Conservation (phyloP, 306 rosid species). For the Sicyos edulis region DNA sequence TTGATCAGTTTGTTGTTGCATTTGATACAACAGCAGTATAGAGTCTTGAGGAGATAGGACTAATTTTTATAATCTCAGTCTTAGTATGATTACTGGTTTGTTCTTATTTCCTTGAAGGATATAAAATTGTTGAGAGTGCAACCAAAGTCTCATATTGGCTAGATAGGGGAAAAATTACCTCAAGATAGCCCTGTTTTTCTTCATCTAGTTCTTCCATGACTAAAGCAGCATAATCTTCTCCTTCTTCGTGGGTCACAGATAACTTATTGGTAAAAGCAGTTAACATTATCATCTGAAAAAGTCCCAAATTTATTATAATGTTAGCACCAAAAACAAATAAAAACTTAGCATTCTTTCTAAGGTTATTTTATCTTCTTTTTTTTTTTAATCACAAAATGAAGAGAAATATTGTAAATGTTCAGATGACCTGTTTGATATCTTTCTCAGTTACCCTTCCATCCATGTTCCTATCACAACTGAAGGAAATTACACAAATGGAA, state of each 20-base stretch:
- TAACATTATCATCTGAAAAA: slow-evolving; percentile 47
- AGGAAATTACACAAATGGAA: slow-evolving; percentile 4
- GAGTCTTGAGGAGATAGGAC: not conserved
- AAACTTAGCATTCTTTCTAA: not conserved
- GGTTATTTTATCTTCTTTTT: not conserved
- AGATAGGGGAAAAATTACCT: slow-evolving; percentile 33
- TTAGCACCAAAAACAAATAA: not conserved
- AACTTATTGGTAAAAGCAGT: slow-evolving; percentile 65
- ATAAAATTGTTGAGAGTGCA: not conserved
- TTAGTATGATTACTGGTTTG: not conserved
- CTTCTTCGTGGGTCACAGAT: slow-evolving; percentile 65
- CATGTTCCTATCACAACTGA: slow-evolving; percentile 71
- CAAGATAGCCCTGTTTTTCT: slow-evolving; percentile 57
- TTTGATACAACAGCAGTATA: not conserved
- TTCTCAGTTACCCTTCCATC: slow-evolving; percentile 58
- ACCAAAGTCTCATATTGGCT: not conserved
- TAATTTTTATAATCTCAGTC: not conserved
- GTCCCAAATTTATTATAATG: not conserved
- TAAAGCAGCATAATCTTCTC: slow-evolving; percentile 57
- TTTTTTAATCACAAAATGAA: not conserved
- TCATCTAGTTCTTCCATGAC: slow-evolving; percentile 63
- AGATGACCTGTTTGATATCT: slow-evolving; percentile 61
- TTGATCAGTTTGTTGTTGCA: not conserved
- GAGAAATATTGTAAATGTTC: not conserved
- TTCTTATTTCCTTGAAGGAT: slow-evolving; percentile 2